phyloP scores from a whole-genome alignment of 2,329 filamentous ascomycete species.

The Cryphonectria naterciae region DNA sequence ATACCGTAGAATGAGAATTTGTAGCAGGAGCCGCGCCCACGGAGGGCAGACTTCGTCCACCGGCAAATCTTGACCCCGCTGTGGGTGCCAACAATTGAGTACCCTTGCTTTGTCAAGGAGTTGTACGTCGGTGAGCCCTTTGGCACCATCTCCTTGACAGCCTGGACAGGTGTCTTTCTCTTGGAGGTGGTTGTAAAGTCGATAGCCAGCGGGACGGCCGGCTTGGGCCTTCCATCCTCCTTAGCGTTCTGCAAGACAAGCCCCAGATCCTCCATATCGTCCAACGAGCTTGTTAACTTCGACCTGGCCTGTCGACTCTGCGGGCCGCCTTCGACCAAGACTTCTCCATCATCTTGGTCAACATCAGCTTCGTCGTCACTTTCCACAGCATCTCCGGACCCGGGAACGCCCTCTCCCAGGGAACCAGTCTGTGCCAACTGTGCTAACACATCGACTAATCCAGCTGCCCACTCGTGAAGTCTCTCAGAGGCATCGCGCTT shows the following conservation, averaged over 20 bases:
- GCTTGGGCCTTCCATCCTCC: conserved; percentile 38
- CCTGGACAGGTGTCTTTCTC: conserved; percentile 49
- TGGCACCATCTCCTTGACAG: conserved; percentile 90
- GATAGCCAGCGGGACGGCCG: conserved; percentile 66
- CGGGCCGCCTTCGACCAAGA: conserved; percentile 53
- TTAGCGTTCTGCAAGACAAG: conserved; percentile 60
- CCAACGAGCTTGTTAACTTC: conserved; percentile 57
- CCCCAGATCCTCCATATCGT: conserved; percentile 85
- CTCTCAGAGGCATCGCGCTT: conserved; percentile 71
- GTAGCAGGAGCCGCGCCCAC: conserved; percentile 93
- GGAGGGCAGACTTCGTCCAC: conserved; percentile 96
- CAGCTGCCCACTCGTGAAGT: conserved; percentile 76
- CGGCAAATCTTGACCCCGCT: conserved; percentile 97
- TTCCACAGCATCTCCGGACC: conserved; percentile 82
- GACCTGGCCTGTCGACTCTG: conserved; percentile 44
- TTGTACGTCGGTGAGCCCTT: conserved; percentile 85
- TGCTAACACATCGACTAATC: conserved; percentile 71
- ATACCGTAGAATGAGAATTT: conserved; percentile 99
- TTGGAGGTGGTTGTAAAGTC: conserved; percentile 72
- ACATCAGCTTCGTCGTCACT: conserved; percentile 76
- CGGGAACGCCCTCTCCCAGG: conserved; percentile 68
- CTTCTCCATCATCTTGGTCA: conserved; percentile 61
- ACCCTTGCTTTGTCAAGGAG: conserved; percentile 93
- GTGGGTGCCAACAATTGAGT: conserved; percentile 92
- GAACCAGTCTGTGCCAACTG: conserved; percentile 64